Evolutionary conservation across 306 rosid genomes (phyloP).

Genomic region (Purshia tridentata): DNA sequence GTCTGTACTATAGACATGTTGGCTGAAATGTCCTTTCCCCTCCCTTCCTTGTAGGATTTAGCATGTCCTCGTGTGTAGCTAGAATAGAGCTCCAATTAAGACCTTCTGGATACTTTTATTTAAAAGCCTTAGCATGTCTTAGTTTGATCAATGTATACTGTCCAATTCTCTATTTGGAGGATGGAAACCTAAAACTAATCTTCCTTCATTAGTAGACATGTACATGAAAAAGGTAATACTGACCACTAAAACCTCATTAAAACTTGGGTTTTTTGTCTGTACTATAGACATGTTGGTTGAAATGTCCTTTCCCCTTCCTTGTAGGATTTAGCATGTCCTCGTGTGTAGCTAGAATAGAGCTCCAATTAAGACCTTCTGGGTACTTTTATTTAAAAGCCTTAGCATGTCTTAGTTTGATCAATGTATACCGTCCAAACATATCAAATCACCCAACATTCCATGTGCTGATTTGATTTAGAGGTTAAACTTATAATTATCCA

Average conservation of each 20-base stretch:
- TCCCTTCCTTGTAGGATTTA: neutral
- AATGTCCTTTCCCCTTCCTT: neutral
- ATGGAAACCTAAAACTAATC: slow-evolving; percentile 95
- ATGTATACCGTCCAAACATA: neutral
- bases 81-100: no score
- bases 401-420: neutral
- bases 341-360: neutral
- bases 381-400: neutral
- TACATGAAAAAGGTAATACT: slow-evolving; percentile 66
- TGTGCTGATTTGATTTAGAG: no score
- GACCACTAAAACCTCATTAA: slow-evolving; percentile 5
- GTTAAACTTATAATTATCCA: no score
- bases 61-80: no score
- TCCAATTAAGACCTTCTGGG: no score
- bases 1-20: neutral
- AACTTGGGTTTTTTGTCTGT: neutral
- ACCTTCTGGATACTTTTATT: no score
- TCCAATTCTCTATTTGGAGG: no score
- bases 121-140: no score
- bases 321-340: neutral
- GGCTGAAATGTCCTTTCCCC: neutral
- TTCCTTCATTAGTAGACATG: slow-evolving; percentile 85
- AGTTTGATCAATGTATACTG: no score
- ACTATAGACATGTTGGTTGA: neutral
- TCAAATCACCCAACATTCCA: no score